Conservation (phyloP, 1,284 basidiomycete species). For the Malassezia restricta region DNA sequence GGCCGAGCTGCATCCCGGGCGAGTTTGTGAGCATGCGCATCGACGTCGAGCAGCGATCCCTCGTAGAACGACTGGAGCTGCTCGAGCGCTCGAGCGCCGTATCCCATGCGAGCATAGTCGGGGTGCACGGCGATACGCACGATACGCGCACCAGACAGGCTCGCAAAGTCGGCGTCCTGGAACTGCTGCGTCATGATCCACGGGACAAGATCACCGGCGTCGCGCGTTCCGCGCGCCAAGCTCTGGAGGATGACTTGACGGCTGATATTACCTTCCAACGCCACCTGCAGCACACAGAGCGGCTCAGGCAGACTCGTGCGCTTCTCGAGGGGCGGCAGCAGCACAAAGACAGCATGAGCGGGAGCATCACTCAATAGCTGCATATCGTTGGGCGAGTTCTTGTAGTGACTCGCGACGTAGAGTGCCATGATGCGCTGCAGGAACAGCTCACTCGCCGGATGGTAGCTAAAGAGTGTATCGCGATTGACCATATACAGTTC, state of each 20-base stretch:
- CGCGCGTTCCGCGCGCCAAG: slow-evolving; percentile 63
- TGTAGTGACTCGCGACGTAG: slow-evolving; percentile 95
- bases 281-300: slow-evolving; percentile 76
- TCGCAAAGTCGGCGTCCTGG: slow-evolving; percentile 87
- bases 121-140: slow-evolving; percentile 96
- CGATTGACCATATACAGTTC: slow-evolving; percentile 90
- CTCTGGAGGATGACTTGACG: slow-evolving; percentile 76
- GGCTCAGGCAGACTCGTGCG: slow-evolving; percentile 50
- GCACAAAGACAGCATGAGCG: slow-evolving; percentile 88
- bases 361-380: slow-evolving; percentile 94
- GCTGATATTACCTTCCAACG: slow-evolving; percentile 85
- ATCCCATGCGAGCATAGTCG: slow-evolving; percentile 85
- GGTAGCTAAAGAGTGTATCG: slow-evolving; percentile 92
- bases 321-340: slow-evolving; percentile 57
- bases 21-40: slow-evolving; percentile 20
- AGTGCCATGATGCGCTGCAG: slow-evolving; percentile 96
- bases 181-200: slow-evolving; percentile 94
- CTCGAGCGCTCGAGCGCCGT: slow-evolving; percentile 80
- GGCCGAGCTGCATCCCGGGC: slow-evolving; percentile 2
- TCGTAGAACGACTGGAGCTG: slow-evolving; percentile 74
- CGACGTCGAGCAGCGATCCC: slow-evolving; percentile 76
- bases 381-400: slow-evolving; percentile 96
- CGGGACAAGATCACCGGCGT: slow-evolving; percentile 93
- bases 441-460: slow-evolving; percentile 91
- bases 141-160: slow-evolving; percentile 73